Evolutionary conservation across 192 early-diverging fungal genomes (phyloP).

Genomic region (Coemansia reversa): DNA sequence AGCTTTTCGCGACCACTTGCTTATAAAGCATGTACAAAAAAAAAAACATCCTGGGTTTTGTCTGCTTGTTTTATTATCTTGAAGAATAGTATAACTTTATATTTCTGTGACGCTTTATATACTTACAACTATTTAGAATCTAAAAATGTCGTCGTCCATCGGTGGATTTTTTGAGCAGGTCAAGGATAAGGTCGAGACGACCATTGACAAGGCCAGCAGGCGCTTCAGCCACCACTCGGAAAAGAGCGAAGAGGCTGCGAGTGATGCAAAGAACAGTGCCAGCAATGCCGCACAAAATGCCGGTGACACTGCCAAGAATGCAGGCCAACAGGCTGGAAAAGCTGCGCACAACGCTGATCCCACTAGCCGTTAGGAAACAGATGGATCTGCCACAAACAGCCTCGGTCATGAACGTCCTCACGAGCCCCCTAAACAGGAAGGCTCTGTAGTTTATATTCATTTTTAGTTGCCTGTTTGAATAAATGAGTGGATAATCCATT

Average conservation of each 20-base stretch:
- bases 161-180: constrained; percentile 30
- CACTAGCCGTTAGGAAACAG: too few species aligned
- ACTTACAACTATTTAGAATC: background rate
- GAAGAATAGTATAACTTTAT: too few species aligned
- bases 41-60: too few species aligned
- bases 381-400: too few species aligned
- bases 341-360: constrained; percentile 1
- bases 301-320: constrained; percentile 6
- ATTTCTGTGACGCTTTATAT: background rate
- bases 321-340: constrained; percentile 15
- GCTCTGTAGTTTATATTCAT: too few species aligned
- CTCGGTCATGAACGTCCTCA: too few species aligned
- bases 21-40: too few species aligned
- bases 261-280: constrained; percentile 3
- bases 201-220: constrained; percentile 37
- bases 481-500: constrained; percentile 1
- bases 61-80: too few species aligned
- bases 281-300: background rate
- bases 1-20: too few species aligned
- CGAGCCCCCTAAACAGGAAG: too few species aligned
- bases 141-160: constrained; percentile 8
- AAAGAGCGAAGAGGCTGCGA: too few species aligned
- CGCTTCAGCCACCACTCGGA: constrained; percentile 43
- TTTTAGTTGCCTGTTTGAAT: background rate
- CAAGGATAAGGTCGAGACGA: constrained; percentile 46